Evolutionary conservation across 208 protist genomes (phyloP).

Genomic region (Leishmania aethiopica): DNA sequence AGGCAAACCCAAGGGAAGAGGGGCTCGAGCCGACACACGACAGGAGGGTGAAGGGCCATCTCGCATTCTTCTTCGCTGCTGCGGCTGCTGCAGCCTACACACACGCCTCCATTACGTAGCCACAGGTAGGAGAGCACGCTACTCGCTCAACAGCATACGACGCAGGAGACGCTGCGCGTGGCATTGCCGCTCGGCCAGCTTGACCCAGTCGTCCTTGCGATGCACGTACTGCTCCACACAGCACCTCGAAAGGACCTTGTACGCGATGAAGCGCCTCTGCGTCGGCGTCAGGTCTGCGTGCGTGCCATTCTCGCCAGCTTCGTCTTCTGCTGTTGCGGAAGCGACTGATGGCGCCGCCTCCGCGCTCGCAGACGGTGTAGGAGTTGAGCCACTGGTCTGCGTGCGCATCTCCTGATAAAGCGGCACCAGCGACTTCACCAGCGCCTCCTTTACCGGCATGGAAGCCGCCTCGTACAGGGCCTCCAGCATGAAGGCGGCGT

Average conservation of each 20-base stretch:
- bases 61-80: background rate
- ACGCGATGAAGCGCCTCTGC: constrained; percentile 57
- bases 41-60: background rate
- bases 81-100: background rate
- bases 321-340: background rate
- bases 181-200: constrained; percentile 73
- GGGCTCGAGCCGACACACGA: background rate
- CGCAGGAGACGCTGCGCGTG: constrained; percentile 80
- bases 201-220: constrained; percentile 82
- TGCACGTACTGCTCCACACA: constrained; percentile 90
- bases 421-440: constrained; percentile 72
- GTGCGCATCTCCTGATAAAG: constrained; percentile 51
- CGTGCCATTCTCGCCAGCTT: constrained; percentile 10
- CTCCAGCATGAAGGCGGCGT: constrained; percentile 79
- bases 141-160: constrained; percentile 49
- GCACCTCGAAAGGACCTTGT: constrained; percentile 87
- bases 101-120: background rate
- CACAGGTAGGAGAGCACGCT: background rate
- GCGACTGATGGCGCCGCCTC: background rate
- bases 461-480: constrained; percentile 67
- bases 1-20: background rate
- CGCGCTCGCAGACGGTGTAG: background rate
- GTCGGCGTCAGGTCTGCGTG: constrained; percentile 15
- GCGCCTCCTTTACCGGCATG: constrained; percentile 78
- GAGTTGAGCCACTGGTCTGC: constrained; percentile 3